These are phyloP conservation scores for Corylus avellana DNA, from an alignment of 306 rosid genomes.

Conservation along the genomic window DNA sequence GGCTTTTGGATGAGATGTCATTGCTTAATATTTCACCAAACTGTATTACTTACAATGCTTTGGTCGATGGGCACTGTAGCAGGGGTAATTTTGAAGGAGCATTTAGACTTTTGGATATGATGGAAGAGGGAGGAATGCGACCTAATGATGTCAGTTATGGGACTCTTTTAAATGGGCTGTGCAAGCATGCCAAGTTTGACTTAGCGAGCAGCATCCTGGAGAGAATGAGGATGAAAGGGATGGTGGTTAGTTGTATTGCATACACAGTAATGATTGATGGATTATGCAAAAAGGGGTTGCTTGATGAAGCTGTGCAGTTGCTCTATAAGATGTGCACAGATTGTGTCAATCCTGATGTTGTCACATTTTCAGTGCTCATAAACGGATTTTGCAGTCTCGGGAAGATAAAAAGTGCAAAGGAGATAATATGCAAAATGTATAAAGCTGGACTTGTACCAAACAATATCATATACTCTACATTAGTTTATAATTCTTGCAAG, in stretches of 20 bases:
- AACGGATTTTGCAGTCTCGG: conserved; percentile 64
- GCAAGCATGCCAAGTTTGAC: conserved; percentile 58
- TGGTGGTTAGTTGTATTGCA: conserved; percentile 39
- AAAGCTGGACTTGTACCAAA: conserved; percentile 57
- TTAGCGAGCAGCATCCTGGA: conserved; percentile 47
- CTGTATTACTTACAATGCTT: conserved; percentile 55
- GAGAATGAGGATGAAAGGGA: conserved; percentile 52
- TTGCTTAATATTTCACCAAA: conserved; percentile 52
- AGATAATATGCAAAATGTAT: conserved; percentile 64
- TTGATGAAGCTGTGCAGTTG: conserved; percentile 58
- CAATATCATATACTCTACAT: conserved; percentile 57
- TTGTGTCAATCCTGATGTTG: conserved; percentile 52
- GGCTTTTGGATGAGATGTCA: conserved; percentile 65
- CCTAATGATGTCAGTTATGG: conserved; percentile 69
- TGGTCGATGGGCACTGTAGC: conserved; percentile 58
- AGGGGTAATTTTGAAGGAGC: conserved; percentile 50
- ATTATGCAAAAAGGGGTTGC: conserved; percentile 62
- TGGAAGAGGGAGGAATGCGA: conserved; percentile 52
- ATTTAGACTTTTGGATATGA: conserved; percentile 56
- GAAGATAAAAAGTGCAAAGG: conserved; percentile 60
- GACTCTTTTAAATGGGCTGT: conserved; percentile 57
- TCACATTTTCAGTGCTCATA: conserved; percentile 73
- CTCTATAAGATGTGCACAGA: conserved; percentile 48
- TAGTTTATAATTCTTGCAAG: conserved; percentile 69
- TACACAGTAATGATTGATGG: conserved; percentile 69